Base-by-base conservation (phyloP, 805 yeast genomes). In the Zygosaccharomyces bisporus region DNA sequence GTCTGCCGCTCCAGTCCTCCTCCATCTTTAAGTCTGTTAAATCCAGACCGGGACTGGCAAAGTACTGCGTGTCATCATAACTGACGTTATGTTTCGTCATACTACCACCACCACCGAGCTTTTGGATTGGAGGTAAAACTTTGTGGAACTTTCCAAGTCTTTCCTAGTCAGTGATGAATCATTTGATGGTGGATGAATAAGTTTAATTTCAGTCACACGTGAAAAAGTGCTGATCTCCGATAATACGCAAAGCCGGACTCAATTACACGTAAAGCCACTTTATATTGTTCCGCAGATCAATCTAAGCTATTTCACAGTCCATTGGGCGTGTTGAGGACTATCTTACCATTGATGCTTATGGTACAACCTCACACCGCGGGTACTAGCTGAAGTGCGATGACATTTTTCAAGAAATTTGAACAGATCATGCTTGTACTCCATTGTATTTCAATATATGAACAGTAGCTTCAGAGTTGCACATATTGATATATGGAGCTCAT, bases 401-500 rank as follows among this genome's bases (percentile, higher is more conserved):
- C n/a, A 18, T 37, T 29, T 23, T 21, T 21, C 13, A 16, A 37
- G 21, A 34, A 4, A 16, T 20, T 37, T 24, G 6, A 37, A 25
- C 16, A 35, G 14, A 20, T 18, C 13, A 23, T 14, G 17, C 27
- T 3, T 21, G 19, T 13, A 35, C 39, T 21, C 9, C 20, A 20
- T 19, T 21, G 25, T 35, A 23, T n/a, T 35, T n/a, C 6, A 25
- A 37, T 16, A 25, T 25, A n/a, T 7, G 3, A 13, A 27, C 31
- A 12, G 16, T n/a, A 13, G 17, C 14, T 25, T 41, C 27, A 19
- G 29, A 20, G 19, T 4, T 33, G 16, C 12, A 21, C 19, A 14
- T n/a, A 37, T n/a, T 30, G 8, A 13, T 29, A 21, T 17, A 70
- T 71, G 75, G 74, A 70, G 44, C 41, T 69, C 35, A 62, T 71